A percentile compares a stretch with the other conserved stretches of the same genome.
phyloP scores from a whole-genome alignment of 2,329 filamentous ascomycete genomes.

The Monosporascus sp. region DNA sequence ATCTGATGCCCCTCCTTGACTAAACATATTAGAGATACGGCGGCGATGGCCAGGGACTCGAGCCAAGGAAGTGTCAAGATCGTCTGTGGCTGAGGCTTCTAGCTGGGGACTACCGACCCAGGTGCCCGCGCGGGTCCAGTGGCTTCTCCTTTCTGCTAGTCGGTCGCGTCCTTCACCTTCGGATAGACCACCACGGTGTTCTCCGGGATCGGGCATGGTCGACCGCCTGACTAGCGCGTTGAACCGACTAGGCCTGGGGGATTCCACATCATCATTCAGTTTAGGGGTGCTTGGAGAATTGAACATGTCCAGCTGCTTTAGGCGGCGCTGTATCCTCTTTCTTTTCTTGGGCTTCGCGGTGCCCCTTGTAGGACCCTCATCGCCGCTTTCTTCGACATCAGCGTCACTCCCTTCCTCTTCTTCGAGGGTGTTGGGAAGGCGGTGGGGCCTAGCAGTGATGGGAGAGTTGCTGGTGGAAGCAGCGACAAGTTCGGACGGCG shows the following conservation, averaged over 20 bases:
- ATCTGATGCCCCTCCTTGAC: conserved; percentile 60
- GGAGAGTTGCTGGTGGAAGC: conserved; percentile 44
- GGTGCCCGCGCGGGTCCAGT: conserved; percentile 55
- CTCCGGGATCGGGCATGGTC: conserved; percentile 57
- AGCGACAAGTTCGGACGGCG: conserved; percentile 27
- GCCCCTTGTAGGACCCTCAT: conserved; percentile 55
- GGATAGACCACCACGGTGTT: conserved; percentile 61
- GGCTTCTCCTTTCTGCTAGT: conserved; percentile 44
- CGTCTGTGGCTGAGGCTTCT: conserved; percentile 45
- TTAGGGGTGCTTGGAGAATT: conserved; percentile 64
- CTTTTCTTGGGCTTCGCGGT: conserved; percentile 54
- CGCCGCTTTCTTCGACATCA: conserved; percentile 81
- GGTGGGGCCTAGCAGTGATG: conserved; percentile 36
- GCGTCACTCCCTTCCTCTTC: conserved; percentile 63
- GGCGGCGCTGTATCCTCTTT: conserved; percentile 54
- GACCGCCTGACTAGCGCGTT: conserved; percentile 57
- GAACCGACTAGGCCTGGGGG: conserved; percentile 40
- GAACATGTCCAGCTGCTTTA: conserved; percentile 47
- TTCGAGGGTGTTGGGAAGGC: conserved; percentile 48
- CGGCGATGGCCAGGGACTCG: conserved; percentile 59
- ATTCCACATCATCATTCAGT: conserved; percentile 35
- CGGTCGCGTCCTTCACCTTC: conserved; percentile 70
- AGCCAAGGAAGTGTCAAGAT: conserved; percentile 46
- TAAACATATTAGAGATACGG: conserved; percentile 58
- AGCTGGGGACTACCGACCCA: conserved; percentile 49